Conservation (phyloP, 257 asterid genomes). For the Plectranthus barbatus region DNA sequence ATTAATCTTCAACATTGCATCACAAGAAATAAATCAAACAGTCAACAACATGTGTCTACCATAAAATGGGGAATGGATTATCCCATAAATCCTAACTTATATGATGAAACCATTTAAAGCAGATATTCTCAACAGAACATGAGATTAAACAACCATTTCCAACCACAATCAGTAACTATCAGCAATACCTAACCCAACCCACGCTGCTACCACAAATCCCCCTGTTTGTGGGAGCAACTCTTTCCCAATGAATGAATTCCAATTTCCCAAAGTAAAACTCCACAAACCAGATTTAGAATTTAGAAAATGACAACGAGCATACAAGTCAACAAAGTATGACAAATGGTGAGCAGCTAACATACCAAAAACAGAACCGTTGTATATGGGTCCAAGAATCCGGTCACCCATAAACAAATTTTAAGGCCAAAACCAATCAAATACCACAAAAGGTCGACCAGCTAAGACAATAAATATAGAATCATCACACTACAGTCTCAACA, state of each 20-base stretch:
- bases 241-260: background rate
- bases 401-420: background rate
- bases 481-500: background rate
- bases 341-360: background rate
- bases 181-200: too few relatives aligned
- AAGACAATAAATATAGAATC: background rate
- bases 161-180: background rate
- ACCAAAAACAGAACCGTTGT: background rate
- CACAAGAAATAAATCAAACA: background rate
- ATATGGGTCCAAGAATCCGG: background rate
- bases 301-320: background rate
- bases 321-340: background rate
- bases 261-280: background rate
- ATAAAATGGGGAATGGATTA: background rate
- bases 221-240: too few relatives aligned
- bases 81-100: background rate
- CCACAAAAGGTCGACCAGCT: background rate
- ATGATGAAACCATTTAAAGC: background rate
- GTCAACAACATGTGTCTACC: background rate
- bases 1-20: too few relatives aligned
- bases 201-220: too few relatives aligned
- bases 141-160: background rate
- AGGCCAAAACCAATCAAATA: background rate
- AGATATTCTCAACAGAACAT: background rate
- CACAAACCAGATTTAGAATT: background rate